A percentile compares a stretch with the other conserved stretches of the same genome.
Evolutionary conservation across 164 flowering plant genomes (phyloP).

Genomic region (Annona cherimola): DNA sequence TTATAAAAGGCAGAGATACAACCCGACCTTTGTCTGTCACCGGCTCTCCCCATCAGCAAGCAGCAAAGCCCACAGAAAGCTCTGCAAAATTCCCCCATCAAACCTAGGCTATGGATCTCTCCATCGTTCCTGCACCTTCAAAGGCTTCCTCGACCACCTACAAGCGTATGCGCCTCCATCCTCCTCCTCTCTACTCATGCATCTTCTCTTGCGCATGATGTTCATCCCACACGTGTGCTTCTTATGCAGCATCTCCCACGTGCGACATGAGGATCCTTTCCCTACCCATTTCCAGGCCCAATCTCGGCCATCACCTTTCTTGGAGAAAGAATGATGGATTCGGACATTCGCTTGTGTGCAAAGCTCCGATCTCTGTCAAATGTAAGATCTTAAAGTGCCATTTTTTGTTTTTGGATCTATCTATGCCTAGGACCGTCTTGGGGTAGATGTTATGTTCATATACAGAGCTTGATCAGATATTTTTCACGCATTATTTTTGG

Average conservation of each 20-base stretch:
- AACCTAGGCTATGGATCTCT: conserved; percentile 3
- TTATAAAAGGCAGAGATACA: too few species aligned
- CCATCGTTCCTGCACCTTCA: conserved; percentile 4
- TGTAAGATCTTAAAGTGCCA: conserved; percentile 4
- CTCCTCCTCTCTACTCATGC: background rate
- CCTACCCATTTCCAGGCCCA: background rate
- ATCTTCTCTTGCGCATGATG: background rate
- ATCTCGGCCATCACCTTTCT: conserved; percentile 8
- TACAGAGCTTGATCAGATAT: background rate
- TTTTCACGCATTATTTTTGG: background rate
- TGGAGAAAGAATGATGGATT: conserved; percentile 28
- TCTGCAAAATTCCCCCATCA: too few species aligned
- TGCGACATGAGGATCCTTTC: background rate
- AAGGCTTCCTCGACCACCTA: background rate
- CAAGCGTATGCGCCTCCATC: background rate
- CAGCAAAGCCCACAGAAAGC: too few species aligned
- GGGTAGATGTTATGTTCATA: too few species aligned
- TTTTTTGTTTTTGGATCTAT: background rate
- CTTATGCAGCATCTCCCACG: background rate
- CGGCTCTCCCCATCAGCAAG: too few species aligned
- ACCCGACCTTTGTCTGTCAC: too few species aligned
- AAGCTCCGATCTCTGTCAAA: conserved; percentile 7
- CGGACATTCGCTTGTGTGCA: conserved; percentile 8
- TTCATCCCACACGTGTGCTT: background rate
- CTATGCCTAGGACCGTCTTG: too few species aligned